Evolutionary conservation across 345 rosid species (phyloP).

Genomic region (Pelargonium nanum): DNA sequence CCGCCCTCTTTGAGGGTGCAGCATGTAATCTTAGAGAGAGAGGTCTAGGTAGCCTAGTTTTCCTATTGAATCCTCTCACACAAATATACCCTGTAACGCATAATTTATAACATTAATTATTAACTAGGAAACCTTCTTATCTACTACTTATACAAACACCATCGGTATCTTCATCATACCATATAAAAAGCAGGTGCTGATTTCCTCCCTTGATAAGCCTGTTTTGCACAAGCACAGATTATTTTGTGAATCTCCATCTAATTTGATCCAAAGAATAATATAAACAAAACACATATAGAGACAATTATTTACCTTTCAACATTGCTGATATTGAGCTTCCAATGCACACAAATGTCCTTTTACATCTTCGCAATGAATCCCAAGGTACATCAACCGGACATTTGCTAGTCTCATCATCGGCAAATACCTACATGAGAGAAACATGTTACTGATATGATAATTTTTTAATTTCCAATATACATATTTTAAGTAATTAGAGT

Average conservation of each 20-base stretch:
- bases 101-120: too few relatives aligned
- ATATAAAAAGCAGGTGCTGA: too few relatives aligned
- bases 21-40: not conserved
- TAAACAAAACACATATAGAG: not conserved
- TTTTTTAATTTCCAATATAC: too few relatives aligned
- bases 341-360: constrained; percentile 19
- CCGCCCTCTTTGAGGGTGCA: too few relatives aligned
- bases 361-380: constrained; percentile 16
- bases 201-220: too few relatives aligned
- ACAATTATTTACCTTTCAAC: constrained; percentile 15
- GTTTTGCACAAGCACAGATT: too few relatives aligned
- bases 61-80: not conserved
- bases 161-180: too few relatives aligned
- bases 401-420: constrained; percentile 23
- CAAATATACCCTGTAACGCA: not conserved
- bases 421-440: constrained; percentile 18
- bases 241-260: not conserved
- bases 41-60: not conserved
- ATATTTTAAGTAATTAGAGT: too few relatives aligned
- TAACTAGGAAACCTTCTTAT: too few relatives aligned
- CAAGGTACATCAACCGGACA: constrained; percentile 21
- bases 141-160: too few relatives aligned
- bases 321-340: constrained; percentile 22
- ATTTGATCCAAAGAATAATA: too few relatives aligned
- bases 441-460: not conserved